Evolutionary conservation across 2,329 filamentous ascomycete species (phyloP), one percentile per base, ranked within the genome.

Genomic region (Cladophialophora exuberans): DNA sequence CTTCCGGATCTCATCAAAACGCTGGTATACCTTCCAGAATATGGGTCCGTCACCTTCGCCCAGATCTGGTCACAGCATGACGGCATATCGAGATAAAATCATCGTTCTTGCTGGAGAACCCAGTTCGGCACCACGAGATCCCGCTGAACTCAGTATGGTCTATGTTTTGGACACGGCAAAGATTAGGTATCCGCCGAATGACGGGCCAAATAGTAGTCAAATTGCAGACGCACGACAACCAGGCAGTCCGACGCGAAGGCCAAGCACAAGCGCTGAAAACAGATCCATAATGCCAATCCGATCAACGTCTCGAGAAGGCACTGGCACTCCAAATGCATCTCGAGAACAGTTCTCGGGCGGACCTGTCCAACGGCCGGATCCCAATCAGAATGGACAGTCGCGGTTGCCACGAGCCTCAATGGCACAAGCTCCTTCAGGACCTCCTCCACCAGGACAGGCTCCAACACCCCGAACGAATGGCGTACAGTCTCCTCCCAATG

Each of bases 11-110:
- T 84, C 87, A 1, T 91, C 91, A 9, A 86, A 90, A 62, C 84
- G 94, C 56, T 99, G 94, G 94, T 99, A 97, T 71, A 99, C 94
- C 30, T 99, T 99, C 73, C 94, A 99, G 69, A 99, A 99, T 69
- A 99, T 99, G 94, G 94, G 94, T 0, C 92, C 92, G 2, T 95
- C 92, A 1, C 94, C 94, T 0, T 97, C 92, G 2, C 86, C 94
- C 26, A 83, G 94, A 57, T 97, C 93, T 13, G 94, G 94, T 1
- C 94, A 99, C 71, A 97, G 91, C 71, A 97, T 99, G 94, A 97
- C 94, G 2, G 86, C 91, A 2, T 90, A 93, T 60, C 90, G 90
- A 25, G 97, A 96, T 71, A 89, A 92, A 56, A 87, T 99, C 60
- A 87, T 97, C 43, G 90, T 97, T 35, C 79, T 97, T 26, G 95